A percentile compares a stretch with the other conserved stretches of the same genome.
Evolutionary conservation across 2,329 filamentous ascomycete species (phyloP).

Genomic region (Westerdykella aurantiaca): DNA sequence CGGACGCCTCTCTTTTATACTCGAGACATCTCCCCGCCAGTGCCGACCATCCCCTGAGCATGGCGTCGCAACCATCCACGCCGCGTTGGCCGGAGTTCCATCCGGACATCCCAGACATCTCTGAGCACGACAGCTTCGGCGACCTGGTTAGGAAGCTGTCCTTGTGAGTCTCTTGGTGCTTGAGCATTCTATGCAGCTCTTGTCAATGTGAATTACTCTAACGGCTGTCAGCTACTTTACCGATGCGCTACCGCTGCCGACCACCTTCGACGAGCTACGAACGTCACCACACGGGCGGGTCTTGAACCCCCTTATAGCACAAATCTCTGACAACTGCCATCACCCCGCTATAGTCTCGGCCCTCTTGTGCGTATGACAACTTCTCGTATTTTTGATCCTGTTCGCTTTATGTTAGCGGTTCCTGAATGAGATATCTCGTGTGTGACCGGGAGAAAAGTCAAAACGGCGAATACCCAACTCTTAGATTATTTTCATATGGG

Average conservation of each 20-base stretch:
- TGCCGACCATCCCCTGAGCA: constrained; percentile 2
- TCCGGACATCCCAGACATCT: constrained; percentile 52
- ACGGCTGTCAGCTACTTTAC: constrained; percentile 36
- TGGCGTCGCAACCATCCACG: constrained; percentile 24
- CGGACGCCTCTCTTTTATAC: no score
- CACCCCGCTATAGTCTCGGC: constrained; percentile 68
- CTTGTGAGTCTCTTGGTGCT: constrained; percentile 38
- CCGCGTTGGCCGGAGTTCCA: constrained; percentile 24
- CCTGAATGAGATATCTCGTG: no score
- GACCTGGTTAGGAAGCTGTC: constrained; percentile 63
- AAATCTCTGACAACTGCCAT: constrained; percentile 57
- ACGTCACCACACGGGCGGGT: constrained; percentile 56
- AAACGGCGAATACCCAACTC: no score
- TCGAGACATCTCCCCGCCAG: no score
- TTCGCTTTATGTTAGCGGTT: no score
- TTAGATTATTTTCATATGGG: no score
- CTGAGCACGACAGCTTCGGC: constrained; percentile 55
- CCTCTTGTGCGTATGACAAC: constrained; percentile 54
- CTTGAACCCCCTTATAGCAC: constrained; percentile 58
- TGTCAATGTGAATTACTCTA: background rate
- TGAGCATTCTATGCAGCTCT: background rate
- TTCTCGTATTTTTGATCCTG: background rate
- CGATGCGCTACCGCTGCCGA: constrained; percentile 58
- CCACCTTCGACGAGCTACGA: constrained; percentile 67
- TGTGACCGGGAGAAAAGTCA: no score